phyloP scores from a whole-genome alignment of 441 rosid species.

The Adansonia gregorii region DNA sequence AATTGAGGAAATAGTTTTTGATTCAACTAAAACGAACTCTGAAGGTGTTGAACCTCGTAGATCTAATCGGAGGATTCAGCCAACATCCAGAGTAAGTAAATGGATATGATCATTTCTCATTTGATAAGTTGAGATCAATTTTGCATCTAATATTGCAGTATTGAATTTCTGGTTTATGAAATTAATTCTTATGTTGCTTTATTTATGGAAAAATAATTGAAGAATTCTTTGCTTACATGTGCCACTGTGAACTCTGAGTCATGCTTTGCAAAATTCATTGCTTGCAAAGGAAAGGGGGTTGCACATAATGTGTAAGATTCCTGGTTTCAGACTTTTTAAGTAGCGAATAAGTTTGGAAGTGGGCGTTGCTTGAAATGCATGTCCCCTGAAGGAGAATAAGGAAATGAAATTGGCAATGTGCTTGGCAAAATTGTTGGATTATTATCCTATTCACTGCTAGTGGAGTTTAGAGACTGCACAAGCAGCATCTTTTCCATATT shows the following conservation, averaged over 20 bases:
- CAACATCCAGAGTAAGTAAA: slow-evolving; percentile 88
- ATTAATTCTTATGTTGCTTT: no score
- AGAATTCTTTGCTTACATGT: background rate
- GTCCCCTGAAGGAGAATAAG: background rate
- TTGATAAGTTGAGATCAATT: slow-evolving; percentile 14
- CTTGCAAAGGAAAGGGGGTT: background rate
- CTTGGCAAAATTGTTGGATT: background rate
- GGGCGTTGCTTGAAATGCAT: slow-evolving; percentile 1
- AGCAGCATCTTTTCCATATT: background rate
- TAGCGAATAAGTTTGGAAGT: background rate
- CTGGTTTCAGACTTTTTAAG: background rate
- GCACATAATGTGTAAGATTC: background rate
- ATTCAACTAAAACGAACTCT: slow-evolving; percentile 43
- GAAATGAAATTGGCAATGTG: background rate
- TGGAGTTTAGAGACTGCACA: no score
- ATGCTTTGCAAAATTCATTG: background rate
- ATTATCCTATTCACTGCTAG: no score
- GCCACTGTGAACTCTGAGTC: background rate
- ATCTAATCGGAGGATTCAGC: slow-evolving; percentile 91
- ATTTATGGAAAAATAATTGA: background rate
- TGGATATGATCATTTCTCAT: background rate
- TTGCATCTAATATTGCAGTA: background rate
- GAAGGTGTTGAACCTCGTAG: slow-evolving; percentile 81
- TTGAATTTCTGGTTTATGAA: background rate
- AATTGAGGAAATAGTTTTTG: slow-evolving; percentile 61